Conservation (phyloP, 2,329 filamentous ascomycete genomes). For the Aspergillus neoniger region DNA sequence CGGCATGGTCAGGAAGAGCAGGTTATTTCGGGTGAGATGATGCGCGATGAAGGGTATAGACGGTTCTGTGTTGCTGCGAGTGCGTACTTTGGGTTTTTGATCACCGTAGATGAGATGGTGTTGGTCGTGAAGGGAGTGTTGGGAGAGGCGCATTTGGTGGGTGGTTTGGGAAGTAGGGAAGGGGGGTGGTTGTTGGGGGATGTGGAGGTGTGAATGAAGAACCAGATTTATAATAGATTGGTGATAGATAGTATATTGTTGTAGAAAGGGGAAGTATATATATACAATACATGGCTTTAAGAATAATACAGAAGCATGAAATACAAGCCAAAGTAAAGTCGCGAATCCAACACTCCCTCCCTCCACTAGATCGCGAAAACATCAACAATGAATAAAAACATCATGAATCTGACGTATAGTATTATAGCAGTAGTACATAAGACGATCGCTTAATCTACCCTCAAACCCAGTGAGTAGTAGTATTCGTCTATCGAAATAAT, state of each 20-base stretch:
- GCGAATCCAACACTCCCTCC: too few species aligned
- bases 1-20: constrained; percentile 16
- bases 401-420: too few species aligned
- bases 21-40: constrained; percentile 34
- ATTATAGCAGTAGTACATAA: too few species aligned
- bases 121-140: constrained; percentile 47
- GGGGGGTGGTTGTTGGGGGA: constrained; percentile 1
- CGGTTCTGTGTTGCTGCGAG: constrained; percentile 52
- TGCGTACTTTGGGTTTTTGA: constrained; percentile 48
- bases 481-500: too few species aligned
- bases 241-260: background rate
- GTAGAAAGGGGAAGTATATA: background rate
- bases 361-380: too few species aligned
- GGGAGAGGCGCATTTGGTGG: constrained; percentile 45
- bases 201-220: background rate
- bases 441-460: too few species aligned
- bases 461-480: too few species aligned
- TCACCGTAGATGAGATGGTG: constrained; percentile 49
- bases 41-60: constrained; percentile 48
- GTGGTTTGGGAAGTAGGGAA: background rate
- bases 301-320: too few species aligned
- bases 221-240: too few species aligned
- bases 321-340: too few species aligned
- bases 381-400: too few species aligned
- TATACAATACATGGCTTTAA: too few species aligned